A percentile compares a stretch with the other conserved stretches of the same genome.
Evolutionary conservation across 2,329 filamentous ascomycete genomes (phyloP).

Genomic region (Fusarium algeriense): DNA sequence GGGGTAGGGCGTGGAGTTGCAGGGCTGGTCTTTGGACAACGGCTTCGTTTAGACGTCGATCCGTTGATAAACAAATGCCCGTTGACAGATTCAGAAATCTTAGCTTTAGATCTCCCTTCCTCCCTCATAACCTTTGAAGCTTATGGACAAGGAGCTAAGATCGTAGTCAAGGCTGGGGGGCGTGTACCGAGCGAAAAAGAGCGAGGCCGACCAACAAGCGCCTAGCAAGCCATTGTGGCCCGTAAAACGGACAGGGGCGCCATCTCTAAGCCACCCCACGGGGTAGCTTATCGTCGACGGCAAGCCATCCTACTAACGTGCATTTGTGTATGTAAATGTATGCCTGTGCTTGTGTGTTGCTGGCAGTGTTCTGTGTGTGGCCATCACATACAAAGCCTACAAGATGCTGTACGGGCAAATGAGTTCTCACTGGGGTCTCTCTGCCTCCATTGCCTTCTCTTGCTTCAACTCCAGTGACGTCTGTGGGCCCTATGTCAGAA

Average conservation of each 20-base stretch:
- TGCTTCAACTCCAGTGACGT: slow-evolving; percentile 24
- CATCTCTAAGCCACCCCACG: slow-evolving; percentile 32
- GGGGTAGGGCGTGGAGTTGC: slow-evolving; percentile 36
- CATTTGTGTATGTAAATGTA: slow-evolving; percentile 39
- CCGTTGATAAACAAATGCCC: slow-evolving; percentile 43
- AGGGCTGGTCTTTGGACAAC: slow-evolving; percentile 38
- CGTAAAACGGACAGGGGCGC: slow-evolving; percentile 34
- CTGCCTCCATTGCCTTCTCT: slow-evolving; percentile 25
- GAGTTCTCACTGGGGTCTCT: slow-evolving; percentile 10
- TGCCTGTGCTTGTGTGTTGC: slow-evolving; percentile 42
- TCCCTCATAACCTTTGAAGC: slow-evolving; percentile 36
- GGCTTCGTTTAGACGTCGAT: slow-evolving; percentile 37
- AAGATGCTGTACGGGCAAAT: slow-evolving; percentile 36
- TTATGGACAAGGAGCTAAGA: slow-evolving; percentile 36
- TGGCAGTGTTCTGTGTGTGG: slow-evolving; percentile 26
- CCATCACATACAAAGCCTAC: slow-evolving; percentile 35
- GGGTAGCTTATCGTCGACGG: slow-evolving; percentile 28
- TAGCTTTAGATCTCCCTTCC: slow-evolving; percentile 31
- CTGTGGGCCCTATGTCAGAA: slow-evolving; percentile 16
- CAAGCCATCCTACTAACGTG: slow-evolving; percentile 36
- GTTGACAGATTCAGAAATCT: slow-evolving; percentile 37
- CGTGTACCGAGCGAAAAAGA: slow-evolving; percentile 34
- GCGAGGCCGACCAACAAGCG: slow-evolving; percentile 22
- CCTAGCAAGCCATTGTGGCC: slow-evolving; percentile 35
- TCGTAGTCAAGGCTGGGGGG: slow-evolving; percentile 34